Percentiles rank a stretch among this genome's conserved stretches.
These are phyloP conservation scores for Rhizoclosmatium sp. DNA, from an alignment of 192 early-diverging fungal species.

Conservation along the genomic window DNA sequence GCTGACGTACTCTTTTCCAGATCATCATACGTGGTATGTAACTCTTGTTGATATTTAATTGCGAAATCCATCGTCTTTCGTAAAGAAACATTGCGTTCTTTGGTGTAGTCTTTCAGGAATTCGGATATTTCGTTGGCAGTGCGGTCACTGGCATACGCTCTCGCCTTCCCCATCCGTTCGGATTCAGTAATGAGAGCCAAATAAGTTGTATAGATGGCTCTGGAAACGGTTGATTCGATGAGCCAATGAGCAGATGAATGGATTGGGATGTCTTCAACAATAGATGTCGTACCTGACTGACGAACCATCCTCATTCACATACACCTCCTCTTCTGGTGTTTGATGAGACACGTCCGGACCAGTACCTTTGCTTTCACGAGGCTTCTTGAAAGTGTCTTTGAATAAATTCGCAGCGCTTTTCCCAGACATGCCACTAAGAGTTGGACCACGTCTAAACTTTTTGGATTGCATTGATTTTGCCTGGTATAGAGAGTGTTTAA, in stretches of 20 bases:
- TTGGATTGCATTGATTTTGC: background rate
- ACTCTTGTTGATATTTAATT: conserved; percentile 53
- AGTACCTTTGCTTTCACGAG: background rate
- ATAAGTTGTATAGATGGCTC: conserved; percentile 48
- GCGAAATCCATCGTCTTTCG: conserved; percentile 47
- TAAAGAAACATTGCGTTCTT: conserved; percentile 35
- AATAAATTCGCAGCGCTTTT: background rate
- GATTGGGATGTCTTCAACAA: too few species aligned
- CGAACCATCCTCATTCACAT: conserved; percentile 10
- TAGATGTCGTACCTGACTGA: background rate
- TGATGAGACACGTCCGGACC: background rate
- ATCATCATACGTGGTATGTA: conserved; percentile 53
- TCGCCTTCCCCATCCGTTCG: conserved; percentile 43
- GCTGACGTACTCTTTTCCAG: conserved; percentile 47
- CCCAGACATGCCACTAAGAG: background rate
- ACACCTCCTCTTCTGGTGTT: background rate
- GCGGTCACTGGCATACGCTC: conserved; percentile 40
- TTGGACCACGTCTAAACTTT: conserved; percentile 24
- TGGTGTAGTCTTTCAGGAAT: conserved; percentile 50
- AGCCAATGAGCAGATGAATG: background rate
- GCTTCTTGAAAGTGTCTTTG: background rate
- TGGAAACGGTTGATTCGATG: background rate
- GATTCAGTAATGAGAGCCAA: conserved; percentile 46
- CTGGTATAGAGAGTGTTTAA: background rate
- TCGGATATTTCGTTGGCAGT: conserved; percentile 49